A percentile compares a stretch with the other conserved stretches of the same genome.
phyloP scores from a whole-genome alignment of 352 stramenopile genomes.

The Nothophytophthora sp. region DNA sequence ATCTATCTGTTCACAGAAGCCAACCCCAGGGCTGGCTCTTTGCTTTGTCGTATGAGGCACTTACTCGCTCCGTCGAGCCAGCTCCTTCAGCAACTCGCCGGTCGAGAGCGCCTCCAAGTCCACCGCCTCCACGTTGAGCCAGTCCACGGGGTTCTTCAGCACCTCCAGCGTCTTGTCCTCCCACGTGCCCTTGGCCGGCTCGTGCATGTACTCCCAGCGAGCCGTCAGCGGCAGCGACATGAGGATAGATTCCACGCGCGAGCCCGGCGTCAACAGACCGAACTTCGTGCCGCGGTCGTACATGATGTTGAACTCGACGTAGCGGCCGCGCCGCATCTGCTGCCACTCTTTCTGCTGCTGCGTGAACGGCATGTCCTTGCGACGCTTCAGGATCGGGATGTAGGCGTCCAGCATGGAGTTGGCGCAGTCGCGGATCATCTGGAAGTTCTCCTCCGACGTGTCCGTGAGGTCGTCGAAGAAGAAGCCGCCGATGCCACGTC shows the following conservation, averaged over 20 bases:
- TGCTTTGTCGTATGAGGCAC: too few species aligned
- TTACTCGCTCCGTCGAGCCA: slow-evolving; percentile 67
- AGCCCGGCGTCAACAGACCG: slow-evolving; percentile 95
- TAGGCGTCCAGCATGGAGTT: slow-evolving; percentile 94
- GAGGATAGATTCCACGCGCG: slow-evolving; percentile 98
- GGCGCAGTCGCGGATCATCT: slow-evolving; percentile 74
- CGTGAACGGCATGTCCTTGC: slow-evolving; percentile 96
- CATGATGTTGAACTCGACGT: slow-evolving; percentile 99
- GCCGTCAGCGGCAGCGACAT: slow-evolving; percentile 98
- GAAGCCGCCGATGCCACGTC: slow-evolving; percentile 96
- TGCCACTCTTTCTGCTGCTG: slow-evolving; percentile 98
- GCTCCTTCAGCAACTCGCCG: slow-evolving; percentile 72
- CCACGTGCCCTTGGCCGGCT: slow-evolving; percentile 87
- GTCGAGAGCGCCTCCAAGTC: slow-evolving; percentile 74
- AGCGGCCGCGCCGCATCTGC: slow-evolving; percentile 95
- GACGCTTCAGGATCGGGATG: slow-evolving; percentile 94
- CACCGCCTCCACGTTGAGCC: slow-evolving; percentile 87
- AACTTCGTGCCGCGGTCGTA: slow-evolving; percentile 99
- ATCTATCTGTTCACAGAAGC: too few species aligned
- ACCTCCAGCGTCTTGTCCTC: slow-evolving; percentile 94
- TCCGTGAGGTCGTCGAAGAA: slow-evolving; percentile 99
- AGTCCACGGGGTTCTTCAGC: slow-evolving; percentile 94
- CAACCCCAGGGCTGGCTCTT: too few species aligned
- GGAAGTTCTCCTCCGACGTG: slow-evolving; percentile 87
- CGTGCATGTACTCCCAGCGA: slow-evolving; percentile 96